Evolutionary conservation across 768 basidiomycete genomes (phyloP).

Genomic region (Imleria badia): DNA sequence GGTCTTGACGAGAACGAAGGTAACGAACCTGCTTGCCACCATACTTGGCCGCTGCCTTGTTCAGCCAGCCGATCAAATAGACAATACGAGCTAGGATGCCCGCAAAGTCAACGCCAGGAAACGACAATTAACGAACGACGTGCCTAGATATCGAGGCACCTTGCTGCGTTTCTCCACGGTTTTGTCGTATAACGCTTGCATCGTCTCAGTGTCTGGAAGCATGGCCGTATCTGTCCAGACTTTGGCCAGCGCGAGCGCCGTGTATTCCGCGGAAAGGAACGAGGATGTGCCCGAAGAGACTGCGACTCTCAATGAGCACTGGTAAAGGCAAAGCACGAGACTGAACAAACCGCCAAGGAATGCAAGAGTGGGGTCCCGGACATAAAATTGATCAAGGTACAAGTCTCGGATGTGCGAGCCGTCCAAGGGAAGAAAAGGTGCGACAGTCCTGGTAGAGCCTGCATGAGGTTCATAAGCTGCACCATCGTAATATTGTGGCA

Average conservation of each 20-base stretch:
- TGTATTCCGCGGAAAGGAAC: not conserved
- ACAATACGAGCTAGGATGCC: not conserved
- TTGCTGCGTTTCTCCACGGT: conserved; percentile 16
- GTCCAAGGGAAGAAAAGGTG: conserved; percentile 8
- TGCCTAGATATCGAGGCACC: not conserved
- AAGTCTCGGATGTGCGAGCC: conserved; percentile 11
- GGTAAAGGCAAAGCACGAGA: not conserved
- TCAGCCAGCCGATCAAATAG: conserved; percentile 10
- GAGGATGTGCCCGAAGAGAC: not conserved
- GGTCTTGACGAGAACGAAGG: not conserved
- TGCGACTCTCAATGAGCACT: not conserved
- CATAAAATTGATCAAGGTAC: conserved; percentile 16
- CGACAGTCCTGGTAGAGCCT: not conserved
- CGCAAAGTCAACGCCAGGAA: not conserved
- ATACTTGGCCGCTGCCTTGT: no score
- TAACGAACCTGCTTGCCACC: conserved; percentile 17
- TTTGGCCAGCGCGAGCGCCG: no score
- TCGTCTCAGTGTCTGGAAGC: no score
- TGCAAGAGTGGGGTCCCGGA: no score
- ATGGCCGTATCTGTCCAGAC: no score
- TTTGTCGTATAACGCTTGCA: no score
- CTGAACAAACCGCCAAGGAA: conserved; percentile 1
- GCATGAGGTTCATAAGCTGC: no score
- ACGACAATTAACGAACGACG: not conserved
- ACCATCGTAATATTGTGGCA: no score